phyloP scores from a whole-genome alignment of 1,284 basidiomycete species.

The Microbotryum scabiosae region DNA sequence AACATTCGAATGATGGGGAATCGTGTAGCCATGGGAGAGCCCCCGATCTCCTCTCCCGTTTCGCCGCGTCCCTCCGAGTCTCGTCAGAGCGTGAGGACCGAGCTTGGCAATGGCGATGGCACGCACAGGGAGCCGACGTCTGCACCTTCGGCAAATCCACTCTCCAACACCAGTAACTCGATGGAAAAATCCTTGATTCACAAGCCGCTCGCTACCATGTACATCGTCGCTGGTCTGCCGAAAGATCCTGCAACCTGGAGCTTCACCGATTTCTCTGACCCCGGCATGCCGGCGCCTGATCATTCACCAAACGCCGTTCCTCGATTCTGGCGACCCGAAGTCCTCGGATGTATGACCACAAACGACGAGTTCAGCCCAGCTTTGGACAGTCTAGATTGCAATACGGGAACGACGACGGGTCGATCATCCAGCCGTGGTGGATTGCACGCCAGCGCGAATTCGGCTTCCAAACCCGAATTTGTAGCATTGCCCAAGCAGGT shows the following conservation, averaged over 20 bases:
- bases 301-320: conserved; percentile 80
- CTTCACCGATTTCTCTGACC: conserved; percentile 58
- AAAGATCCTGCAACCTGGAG: conserved; percentile 59
- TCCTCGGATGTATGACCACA: conserved; percentile 77
- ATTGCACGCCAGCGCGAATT: not conserved
- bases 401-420: no score
- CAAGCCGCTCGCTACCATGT: conserved; percentile 43
- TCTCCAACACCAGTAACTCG: no score
- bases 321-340: conserved; percentile 90
- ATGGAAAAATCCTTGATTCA: no score
- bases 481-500: conserved; percentile 63
- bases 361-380: conserved; percentile 47
- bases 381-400: no score
- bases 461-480: conserved; percentile 51
- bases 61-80: no score
- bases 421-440: conserved; percentile 37
- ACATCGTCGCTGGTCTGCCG: conserved; percentile 46
- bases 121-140: no score
- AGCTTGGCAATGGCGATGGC: no score
- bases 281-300: conserved; percentile 60
- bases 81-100: no score
- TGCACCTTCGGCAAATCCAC: no score
- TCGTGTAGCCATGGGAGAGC: no score
- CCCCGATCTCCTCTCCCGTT: no score
- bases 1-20: no score